These are phyloP conservation scores for Gossypium aridum DNA, from an alignment of 441 rosid species.

Conservation along the genomic window DNA sequence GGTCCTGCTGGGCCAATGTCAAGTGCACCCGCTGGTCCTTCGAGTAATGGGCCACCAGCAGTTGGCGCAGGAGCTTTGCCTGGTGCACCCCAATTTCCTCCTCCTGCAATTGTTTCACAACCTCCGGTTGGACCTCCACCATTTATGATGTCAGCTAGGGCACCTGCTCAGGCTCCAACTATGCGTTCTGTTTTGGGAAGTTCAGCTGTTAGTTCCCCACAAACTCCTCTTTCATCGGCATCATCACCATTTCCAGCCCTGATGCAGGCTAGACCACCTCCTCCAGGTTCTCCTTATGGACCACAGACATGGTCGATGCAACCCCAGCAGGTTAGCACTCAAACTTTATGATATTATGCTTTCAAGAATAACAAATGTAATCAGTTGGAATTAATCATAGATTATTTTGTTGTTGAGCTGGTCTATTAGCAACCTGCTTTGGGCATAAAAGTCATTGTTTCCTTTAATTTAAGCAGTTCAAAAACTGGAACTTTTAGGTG, in stretches of 20 bases:
- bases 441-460: neutral
- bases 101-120: slow-evolving; percentile 36
- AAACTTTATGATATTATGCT: neutral
- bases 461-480: neutral
- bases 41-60: slow-evolving; percentile 62
- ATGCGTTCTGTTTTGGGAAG: slow-evolving; percentile 33
- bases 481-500: neutral
- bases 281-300: slow-evolving; percentile 45
- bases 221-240: slow-evolving; percentile 26
- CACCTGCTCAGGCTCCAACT: slow-evolving; percentile 42
- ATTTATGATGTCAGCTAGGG: slow-evolving; percentile 28
- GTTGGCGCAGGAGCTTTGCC: slow-evolving; percentile 34
- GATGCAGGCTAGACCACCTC: slow-evolving; percentile 36
- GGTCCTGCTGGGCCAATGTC: slow-evolving; percentile 38
- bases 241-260: slow-evolving; percentile 37
- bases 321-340: slow-evolving; percentile 41
- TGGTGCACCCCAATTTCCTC: slow-evolving; percentile 47
- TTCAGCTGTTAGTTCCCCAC: slow-evolving; percentile 28
- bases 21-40: slow-evolving; percentile 32
- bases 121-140: slow-evolving; percentile 55
- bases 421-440: neutral
- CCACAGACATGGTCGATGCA: slow-evolving; percentile 35
- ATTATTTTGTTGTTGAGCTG: neutral
- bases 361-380: neutral
- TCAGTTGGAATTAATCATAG: neutral